phyloP scores from a whole-genome alignment of 169 alveolate genomes.

The Eimeria praecox region DNA sequence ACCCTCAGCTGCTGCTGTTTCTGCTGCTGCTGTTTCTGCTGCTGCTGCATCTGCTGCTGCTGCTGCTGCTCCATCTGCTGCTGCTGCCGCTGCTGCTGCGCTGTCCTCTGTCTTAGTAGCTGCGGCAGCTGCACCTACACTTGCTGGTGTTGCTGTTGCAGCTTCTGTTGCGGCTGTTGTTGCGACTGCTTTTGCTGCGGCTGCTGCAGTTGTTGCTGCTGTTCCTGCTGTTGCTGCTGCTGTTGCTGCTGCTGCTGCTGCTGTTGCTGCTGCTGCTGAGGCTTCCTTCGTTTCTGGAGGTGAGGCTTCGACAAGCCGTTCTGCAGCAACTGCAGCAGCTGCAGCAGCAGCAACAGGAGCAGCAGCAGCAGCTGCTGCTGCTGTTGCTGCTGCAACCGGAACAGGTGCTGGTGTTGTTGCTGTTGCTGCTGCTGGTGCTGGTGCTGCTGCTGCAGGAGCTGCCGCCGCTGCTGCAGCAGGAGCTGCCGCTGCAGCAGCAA shows the following conservation, averaged over 20 bases:
- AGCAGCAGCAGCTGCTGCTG: neutral
- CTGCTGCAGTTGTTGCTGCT: neutral
- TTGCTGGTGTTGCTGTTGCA: neutral
- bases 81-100: too few species aligned
- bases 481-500: too few species aligned
- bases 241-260: conserved; percentile 20
- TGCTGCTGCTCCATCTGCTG: too few species aligned
- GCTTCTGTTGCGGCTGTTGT: conserved; percentile 14
- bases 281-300: neutral
- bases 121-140: neutral
- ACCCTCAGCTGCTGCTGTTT: conserved; percentile 62
- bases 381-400: neutral
- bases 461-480: too few species aligned
- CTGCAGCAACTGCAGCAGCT: neutral
- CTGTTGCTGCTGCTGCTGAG: neutral
- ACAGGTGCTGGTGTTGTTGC: neutral
- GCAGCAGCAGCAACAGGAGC: neutral
- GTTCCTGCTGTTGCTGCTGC: neutral
- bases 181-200: neutral
- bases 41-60: too few species aligned
- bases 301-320: neutral
- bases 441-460: too few species aligned
- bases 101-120: neutral
- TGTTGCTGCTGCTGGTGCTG: too few species aligned
- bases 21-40: conserved; percentile 27